Base-by-base conservation (phyloP, 1,284 basidiomycete species). In the Porphyrellus sp. region DNA sequence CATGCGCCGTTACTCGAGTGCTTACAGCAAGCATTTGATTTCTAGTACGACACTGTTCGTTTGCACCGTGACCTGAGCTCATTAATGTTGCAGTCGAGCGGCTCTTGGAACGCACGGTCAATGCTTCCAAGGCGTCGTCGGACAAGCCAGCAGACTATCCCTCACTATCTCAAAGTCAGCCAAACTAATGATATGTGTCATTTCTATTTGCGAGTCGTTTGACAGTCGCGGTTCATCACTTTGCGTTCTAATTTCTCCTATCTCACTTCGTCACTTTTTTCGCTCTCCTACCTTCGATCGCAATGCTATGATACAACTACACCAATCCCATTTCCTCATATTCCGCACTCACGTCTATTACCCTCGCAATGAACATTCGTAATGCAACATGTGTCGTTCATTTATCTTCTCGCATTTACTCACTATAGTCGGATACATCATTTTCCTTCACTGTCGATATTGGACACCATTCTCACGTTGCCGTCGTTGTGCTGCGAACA, bases 1-100 rank as follows among this genome's bases (percentile, higher is more conserved):
- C 63, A 86, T 93, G 79, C 81, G 86, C 51, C 77, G 81, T 59
- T 84, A 83, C 60, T 83, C 85, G 23, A 83, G 80, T 62, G 78
- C 81, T 24, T 86, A 89, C 66, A 86, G 79, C 71, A 89, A 91
- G 70, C 89, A 92, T 64, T 78, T 93, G 49, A 77, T 80, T 43
- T 82, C 91, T 37, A 90, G 89, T 91, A 67, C 59, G 88, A 74
- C 18, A 46, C 35, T 38, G 47, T 20, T 33, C 18, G n/a, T 53
- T 8, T 6, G 24, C 5, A 11, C 18, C 2, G 9, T 40, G 21
- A 46, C 37, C 50, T 31, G 27, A 46, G 27, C 59, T 60, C 20
- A 56, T 52, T 37, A 0, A 37, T 47, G 12, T 39, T 51, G 13
- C 51, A 89, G 86, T 89, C 58, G 87, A 89, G 66, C 81, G 84